These are phyloP conservation scores for Ceratocystis alfenasii DNA, from an alignment of 2,329 filamentous ascomycete genomes.

Conservation along the genomic window DNA sequence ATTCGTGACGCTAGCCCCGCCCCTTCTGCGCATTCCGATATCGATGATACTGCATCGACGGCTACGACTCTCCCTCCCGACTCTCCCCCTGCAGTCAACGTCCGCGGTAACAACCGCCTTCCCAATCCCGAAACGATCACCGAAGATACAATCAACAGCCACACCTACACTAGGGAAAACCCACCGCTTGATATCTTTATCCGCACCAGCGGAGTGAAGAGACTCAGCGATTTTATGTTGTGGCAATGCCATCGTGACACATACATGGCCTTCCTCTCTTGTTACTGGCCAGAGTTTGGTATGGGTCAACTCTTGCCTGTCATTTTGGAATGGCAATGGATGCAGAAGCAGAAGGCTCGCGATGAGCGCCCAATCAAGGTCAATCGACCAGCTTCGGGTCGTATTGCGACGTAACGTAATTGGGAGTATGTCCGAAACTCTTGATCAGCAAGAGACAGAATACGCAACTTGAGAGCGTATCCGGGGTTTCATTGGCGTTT, in stretches of 20 bases:
- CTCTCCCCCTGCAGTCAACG: conserved; percentile 33
- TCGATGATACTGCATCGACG: conserved; percentile 46
- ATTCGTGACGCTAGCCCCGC: conserved; percentile 40
- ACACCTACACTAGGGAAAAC: conserved; percentile 76
- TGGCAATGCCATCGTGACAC: conserved; percentile 95
- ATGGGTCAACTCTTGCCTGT: conserved; percentile 89
- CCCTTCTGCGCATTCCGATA: conserved; percentile 36
- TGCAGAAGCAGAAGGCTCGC: conserved; percentile 45
- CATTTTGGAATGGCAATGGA: conserved; percentile 76
- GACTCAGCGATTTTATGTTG: conserved; percentile 94
- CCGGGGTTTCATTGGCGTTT: conserved; percentile 6
- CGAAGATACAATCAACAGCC: conserved; percentile 63
- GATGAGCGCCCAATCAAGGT: conserved; percentile 36
- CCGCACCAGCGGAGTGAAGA: conserved; percentile 82
- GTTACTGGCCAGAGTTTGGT: conserved; percentile 92
- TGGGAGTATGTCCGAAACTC: background rate
- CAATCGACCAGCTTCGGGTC: conserved; percentile 23
- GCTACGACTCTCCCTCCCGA: conserved; percentile 47
- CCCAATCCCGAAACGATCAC: conserved; percentile 80
- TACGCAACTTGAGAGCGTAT: background rate
- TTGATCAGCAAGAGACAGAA: background rate
- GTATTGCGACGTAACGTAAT: conserved; percentile 17
- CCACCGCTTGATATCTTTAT: conserved; percentile 86
- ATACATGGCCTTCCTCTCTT: conserved; percentile 82
- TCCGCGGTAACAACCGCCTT: conserved; percentile 31